phyloP scores from a whole-genome alignment of 2,329 filamentous ascomycete genomes.

The Thielaviopsis euricoi region DNA sequence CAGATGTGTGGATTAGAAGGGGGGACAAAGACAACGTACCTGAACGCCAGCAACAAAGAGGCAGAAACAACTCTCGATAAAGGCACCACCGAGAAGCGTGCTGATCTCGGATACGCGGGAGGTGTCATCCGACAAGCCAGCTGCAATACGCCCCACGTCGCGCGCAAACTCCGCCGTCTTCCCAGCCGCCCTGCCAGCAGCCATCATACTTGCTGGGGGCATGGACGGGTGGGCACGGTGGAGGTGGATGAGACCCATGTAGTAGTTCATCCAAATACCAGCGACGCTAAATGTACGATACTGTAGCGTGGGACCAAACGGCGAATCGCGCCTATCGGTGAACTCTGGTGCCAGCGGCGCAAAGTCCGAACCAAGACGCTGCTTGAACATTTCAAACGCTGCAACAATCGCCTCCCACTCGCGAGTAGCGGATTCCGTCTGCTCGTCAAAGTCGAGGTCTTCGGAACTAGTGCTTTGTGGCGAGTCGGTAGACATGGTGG shows the following conservation, averaged over 20 bases:
- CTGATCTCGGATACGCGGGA: constrained; percentile 43
- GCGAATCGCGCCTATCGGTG: constrained; percentile 41
- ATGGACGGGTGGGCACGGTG: constrained; percentile 72
- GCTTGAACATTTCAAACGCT: constrained; percentile 51
- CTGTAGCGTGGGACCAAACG: constrained; percentile 67
- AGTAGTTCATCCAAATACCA: constrained; percentile 73
- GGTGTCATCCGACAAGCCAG: constrained; percentile 47
- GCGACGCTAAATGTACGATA: constrained; percentile 81
- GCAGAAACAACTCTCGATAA: constrained; percentile 68
- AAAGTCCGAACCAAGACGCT: constrained; percentile 57
- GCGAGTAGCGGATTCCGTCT: constrained; percentile 49
- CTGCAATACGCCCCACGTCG: constrained; percentile 63
- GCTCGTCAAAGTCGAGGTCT: constrained; percentile 42
- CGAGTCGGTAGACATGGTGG: constrained; percentile 27
- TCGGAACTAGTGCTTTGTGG: constrained; percentile 28
- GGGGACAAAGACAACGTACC: constrained; percentile 21
- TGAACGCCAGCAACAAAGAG: constrained; percentile 76
- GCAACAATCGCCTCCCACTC: constrained; percentile 66
- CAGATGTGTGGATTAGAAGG: not conserved
- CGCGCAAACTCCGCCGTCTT: constrained; percentile 57
- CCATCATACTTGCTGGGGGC: constrained; percentile 80
- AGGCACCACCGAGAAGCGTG: constrained; percentile 60
- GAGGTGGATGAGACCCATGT: constrained; percentile 72
- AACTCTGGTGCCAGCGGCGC: constrained; percentile 56
- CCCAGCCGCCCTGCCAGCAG: constrained; percentile 59